These are phyloP conservation scores for Calocera cornea DNA, from an alignment of 768 basidiomycete genomes.

Conservation along the genomic window DNA sequence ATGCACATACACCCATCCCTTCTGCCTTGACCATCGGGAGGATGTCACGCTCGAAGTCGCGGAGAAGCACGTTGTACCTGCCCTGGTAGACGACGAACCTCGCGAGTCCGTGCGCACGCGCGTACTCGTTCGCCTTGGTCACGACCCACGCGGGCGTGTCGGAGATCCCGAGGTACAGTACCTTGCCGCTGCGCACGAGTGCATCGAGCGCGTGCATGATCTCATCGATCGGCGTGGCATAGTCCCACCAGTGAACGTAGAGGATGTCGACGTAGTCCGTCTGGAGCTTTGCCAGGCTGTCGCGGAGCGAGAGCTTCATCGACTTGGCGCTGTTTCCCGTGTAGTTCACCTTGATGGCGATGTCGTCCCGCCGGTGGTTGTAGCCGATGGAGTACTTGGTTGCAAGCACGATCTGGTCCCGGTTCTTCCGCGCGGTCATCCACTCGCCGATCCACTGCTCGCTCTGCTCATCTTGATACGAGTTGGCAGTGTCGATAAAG, in stretches of 20 bases:
- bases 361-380: neutral
- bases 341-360: constrained; percentile 8
- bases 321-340: constrained; percentile 13
- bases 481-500: constrained; percentile 34
- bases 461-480: constrained; percentile 26
- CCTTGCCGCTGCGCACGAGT: constrained; percentile 31
- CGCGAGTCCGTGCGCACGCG: constrained; percentile 25
- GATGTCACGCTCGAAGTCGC: constrained; percentile 32
- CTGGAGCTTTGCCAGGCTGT: constrained; percentile 15
- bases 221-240: constrained; percentile 27
- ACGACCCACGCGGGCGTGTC: constrained; percentile 31
- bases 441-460: constrained; percentile 26
- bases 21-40: constrained; percentile 26
- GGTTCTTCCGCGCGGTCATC: constrained; percentile 20
- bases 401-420: constrained; percentile 24
- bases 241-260: constrained; percentile 22
- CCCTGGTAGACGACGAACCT: constrained; percentile 28
- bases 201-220: constrained; percentile 32
- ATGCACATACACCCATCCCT: constrained; percentile 18
- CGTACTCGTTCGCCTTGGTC: constrained; percentile 28
- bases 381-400: constrained; percentile 15
- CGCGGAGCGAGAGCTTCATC: constrained; percentile 13
- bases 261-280: constrained; percentile 18
- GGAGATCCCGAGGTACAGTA: constrained; percentile 29
- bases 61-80: constrained; percentile 25